These are phyloP conservation scores for Calocybe gangraenosa DNA, from an alignment of 768 basidiomycete species.

Conservation along the genomic window DNA sequence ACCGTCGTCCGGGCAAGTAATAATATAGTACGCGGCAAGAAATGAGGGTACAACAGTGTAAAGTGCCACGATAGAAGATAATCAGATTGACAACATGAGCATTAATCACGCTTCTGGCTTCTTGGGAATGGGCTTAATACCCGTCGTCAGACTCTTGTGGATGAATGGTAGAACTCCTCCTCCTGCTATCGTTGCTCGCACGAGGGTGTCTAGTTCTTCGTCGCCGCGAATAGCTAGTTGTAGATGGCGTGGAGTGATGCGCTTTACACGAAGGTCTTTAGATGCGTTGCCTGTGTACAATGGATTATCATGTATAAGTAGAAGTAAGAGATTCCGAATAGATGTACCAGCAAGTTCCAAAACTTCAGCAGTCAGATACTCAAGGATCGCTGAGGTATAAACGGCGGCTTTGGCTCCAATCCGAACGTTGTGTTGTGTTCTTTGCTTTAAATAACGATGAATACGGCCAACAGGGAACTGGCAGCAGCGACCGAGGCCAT, in stretches of 20 bases:
- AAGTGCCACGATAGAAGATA: conserved; percentile 1
- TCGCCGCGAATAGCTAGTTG: conserved; percentile 96
- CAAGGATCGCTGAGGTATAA: conserved; percentile 92
- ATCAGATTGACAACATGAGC: neutral
- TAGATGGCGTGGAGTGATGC: conserved; percentile 93
- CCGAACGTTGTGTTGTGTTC: conserved; percentile 90
- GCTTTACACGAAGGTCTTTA: conserved; percentile 95
- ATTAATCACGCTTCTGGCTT: conserved; percentile 29
- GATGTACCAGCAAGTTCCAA: conserved; percentile 86
- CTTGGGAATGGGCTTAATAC: conserved; percentile 43
- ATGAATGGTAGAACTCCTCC: conserved; percentile 88
- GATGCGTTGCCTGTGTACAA: conserved; percentile 92
- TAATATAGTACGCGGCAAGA: conserved; percentile 5
- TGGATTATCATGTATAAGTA: no score
- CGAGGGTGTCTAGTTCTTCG: conserved; percentile 94
- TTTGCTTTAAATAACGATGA: conserved; percentile 89
- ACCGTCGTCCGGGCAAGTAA: conserved; percentile 9
- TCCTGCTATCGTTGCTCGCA: conserved; percentile 90
- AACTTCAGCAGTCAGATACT: conserved; percentile 96
- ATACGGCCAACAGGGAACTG: conserved; percentile 98
- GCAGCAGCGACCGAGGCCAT: neutral
- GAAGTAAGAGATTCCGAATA: no score
- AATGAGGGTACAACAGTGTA: conserved; percentile 4
- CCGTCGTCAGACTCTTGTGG: conserved; percentile 73
- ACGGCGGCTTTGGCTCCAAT: conserved; percentile 98